Base-by-base conservation (phyloP, 2,329 filamentous ascomycete genomes). In the Ilyonectria sp. region DNA sequence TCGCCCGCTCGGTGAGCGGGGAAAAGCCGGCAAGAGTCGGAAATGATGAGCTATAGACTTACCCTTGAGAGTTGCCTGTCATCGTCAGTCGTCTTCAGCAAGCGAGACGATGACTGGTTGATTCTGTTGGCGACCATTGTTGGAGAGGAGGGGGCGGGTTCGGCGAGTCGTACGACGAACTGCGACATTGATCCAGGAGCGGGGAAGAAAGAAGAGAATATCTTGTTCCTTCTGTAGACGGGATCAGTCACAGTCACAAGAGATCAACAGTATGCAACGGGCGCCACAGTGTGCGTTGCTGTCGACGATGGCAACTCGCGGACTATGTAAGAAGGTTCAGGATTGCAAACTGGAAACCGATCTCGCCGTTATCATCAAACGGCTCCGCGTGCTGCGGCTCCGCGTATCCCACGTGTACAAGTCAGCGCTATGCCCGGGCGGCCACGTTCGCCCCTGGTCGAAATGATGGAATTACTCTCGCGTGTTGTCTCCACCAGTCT, bases 21-120 rank as follows among this genome's bases (percentile, higher is more conserved):
- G 10, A 21, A 15, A 31, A 31, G 31, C 7, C n/a, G 17, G 52
- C 35, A 23, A 43, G 7, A 3, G 19, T n/a, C 15, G 15, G 8
- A 11, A 21, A 49, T 54, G 23, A 37, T 13, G 6, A 2, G 5
- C 15, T 19, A 2, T 43, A 13, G 26, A 52, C 92, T 81, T 87
- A 97, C 94, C 85, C 92, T 94, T 63, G 94, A 97, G 79, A 95
- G 98, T 40, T 95, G 95, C 77, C 95, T 90, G 78, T 98, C 95
- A 86, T 98, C 95, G 77, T 95, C 93, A 80, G 95, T 98, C 94
- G 98, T 98, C 82, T 95, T 94, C 86, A 98, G 87, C 77, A 98
- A 86, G 80, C 95, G 91, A 75, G 95, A 98, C 26, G 95, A 98
- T 66, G 96, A 98, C 84, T 98, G 95, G 31, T 63, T 63, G 23